Conservation (phyloP, 2,329 filamentous ascomycete genomes). For the Fusarium armeniacum region DNA sequence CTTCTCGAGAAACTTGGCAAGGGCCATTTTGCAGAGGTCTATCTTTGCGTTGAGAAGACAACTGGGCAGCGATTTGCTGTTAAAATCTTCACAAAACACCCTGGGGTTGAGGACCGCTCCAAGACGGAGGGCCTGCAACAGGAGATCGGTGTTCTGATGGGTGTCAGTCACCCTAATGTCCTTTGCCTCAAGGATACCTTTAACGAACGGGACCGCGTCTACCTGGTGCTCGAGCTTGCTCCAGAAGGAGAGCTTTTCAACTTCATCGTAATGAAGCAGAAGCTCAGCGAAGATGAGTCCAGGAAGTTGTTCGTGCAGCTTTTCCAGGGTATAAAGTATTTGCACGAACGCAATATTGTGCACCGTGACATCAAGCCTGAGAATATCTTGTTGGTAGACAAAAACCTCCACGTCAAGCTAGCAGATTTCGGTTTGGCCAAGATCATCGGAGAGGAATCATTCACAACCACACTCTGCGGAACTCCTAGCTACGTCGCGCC, state of each 20-base stretch:
- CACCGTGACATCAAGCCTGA: conserved; percentile 98
- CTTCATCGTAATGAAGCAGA: conserved; percentile 90
- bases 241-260: conserved; percentile 97
- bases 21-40: conserved; percentile 95
- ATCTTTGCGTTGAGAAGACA: conserved; percentile 87
- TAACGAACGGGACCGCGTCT: conserved; percentile 90
- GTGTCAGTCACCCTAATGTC: conserved; percentile 94
- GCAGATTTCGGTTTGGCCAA: conserved; percentile 98
- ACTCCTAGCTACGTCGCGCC: conserved; percentile 98
- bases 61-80: conserved; percentile 89
- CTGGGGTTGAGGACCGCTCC: conserved; percentile 84
- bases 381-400: conserved; percentile 91
- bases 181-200: conserved; percentile 96
- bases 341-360: conserved; percentile 98
- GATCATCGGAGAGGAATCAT: conserved; percentile 98
- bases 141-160: conserved; percentile 96
- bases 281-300: conserved; percentile 85
- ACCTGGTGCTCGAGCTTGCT: conserved; percentile 90
- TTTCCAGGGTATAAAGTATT: conserved; percentile 93
- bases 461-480: conserved; percentile 94
- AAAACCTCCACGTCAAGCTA: conserved; percentile 87
- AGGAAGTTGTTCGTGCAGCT: conserved; percentile 91
- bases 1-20: conserved; percentile 89
- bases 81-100: conserved; percentile 91
- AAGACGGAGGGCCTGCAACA: conserved; percentile 91